Evolutionary conservation across 108 stramenopile genomes (phyloP).

Genomic region (Nitzschia sp.): DNA sequence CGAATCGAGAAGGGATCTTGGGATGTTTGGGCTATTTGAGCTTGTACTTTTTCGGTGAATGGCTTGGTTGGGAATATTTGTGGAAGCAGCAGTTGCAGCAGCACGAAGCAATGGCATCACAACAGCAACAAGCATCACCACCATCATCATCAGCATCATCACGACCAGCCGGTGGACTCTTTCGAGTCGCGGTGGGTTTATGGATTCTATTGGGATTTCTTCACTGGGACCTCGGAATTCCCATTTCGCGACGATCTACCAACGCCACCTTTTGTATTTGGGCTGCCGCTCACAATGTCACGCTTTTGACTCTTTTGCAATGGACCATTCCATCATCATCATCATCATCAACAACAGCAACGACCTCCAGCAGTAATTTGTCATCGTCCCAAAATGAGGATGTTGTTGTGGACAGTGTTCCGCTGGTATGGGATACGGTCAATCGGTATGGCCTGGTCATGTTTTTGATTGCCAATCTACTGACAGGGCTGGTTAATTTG

Average conservation of each 20-base stretch:
- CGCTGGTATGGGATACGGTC: conserved; percentile 51
- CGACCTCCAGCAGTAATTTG: too few species aligned
- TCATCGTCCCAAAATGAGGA: too few species aligned
- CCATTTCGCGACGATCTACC: conserved; percentile 81
- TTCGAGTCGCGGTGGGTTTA: conserved; percentile 20
- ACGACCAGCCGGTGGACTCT: background rate
- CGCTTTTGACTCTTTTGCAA: conserved; percentile 28
- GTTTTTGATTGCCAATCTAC: conserved; percentile 86
- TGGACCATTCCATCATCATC: background rate
- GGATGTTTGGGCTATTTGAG: conserved; percentile 76
- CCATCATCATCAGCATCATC: too few species aligned
- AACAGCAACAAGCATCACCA: background rate
- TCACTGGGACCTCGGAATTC: conserved; percentile 22
- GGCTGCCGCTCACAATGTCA: conserved; percentile 65
- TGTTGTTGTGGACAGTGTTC: conserved; percentile 10
- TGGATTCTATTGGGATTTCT: conserved; percentile 44
- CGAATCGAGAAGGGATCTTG: conserved; percentile 90
- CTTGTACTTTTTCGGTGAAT: conserved; percentile 66
- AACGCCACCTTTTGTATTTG: conserved; percentile 74
- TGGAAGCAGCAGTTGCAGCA: conserved; percentile 1
- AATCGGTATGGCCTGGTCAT: conserved; percentile 82
- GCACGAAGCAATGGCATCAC: background rate
- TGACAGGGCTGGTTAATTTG: conserved; percentile 88
- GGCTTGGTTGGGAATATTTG: conserved; percentile 51
- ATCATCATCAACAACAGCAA: background rate